Evolutionary conservation across 108 stramenopile species (phyloP).

Genomic region (Poteriospumella lacustris): DNA sequence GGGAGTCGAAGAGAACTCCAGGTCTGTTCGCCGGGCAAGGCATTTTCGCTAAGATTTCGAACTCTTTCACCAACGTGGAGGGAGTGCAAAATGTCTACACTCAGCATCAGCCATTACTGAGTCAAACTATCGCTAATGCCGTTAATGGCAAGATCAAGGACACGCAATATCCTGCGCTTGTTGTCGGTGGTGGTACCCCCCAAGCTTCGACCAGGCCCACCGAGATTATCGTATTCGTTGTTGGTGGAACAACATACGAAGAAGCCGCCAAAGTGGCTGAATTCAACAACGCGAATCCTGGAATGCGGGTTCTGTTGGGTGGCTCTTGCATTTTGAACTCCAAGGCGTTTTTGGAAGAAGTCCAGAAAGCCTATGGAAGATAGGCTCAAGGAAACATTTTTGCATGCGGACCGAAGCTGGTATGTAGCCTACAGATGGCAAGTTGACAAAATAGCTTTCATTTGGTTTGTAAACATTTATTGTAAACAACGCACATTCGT

Average conservation of each 20-base stretch:
- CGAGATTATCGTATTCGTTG: conserved; percentile 86
- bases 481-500: too few species aligned
- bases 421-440: too few species aligned
- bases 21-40: conserved; percentile 74
- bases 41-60: conserved; percentile 75
- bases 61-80: conserved; percentile 83
- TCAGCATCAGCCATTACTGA: conserved; percentile 87
- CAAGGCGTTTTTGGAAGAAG: conserved; percentile 85
- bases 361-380: conserved; percentile 39
- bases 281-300: conserved; percentile 65
- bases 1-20: conserved; percentile 67
- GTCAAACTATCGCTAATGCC: conserved; percentile 73
- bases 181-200: conserved; percentile 27
- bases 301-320: conserved; percentile 66
- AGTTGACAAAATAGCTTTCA: too few species aligned
- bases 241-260: conserved; percentile 91
- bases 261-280: conserved; percentile 82
- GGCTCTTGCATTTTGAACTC: conserved; percentile 91
- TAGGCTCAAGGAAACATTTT: too few species aligned
- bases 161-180: conserved; percentile 59
- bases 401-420: too few species aligned
- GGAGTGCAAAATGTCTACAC: conserved; percentile 95
- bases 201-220: conserved; percentile 20
- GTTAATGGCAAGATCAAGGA: conserved; percentile 76
- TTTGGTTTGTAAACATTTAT: too few species aligned